Percentiles rank a stretch among this genome's conserved stretches.
Evolutionary conservation across 83 land plant species (phyloP).

Genomic region (Thuja plicata): DNA sequence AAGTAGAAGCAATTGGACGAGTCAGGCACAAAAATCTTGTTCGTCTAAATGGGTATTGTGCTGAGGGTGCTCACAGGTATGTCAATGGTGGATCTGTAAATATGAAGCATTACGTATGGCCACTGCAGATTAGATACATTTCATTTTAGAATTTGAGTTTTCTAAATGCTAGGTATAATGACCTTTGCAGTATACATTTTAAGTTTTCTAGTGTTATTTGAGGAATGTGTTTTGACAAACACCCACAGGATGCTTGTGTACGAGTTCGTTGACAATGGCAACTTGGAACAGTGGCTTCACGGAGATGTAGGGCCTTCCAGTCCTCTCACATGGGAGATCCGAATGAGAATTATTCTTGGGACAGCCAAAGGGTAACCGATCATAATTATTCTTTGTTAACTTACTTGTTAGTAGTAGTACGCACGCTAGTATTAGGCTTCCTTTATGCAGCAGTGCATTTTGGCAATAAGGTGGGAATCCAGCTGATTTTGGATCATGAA

Average conservation of each 20-base stretch:
- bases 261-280: conserved; percentile 81
- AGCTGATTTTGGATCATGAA: conserved; percentile 2
- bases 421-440: background rate
- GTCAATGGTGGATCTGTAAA: background rate
- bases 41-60: conserved; percentile 67
- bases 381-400: background rate
- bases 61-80: conserved; percentile 73
- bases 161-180: background rate
- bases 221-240: background rate
- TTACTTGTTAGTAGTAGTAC: too few species aligned
- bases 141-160: background rate
- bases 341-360: conserved; percentile 68
- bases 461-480: background rate
- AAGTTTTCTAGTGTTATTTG: background rate
- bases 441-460: background rate
- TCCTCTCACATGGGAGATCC: conserved; percentile 75
- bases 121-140: background rate
- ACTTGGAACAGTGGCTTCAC: conserved; percentile 82
- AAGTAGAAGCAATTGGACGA: conserved; percentile 72
- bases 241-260: conserved; percentile 76
- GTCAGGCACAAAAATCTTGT: conserved; percentile 75
- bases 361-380: conserved; percentile 75
- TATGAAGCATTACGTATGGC: background rate
- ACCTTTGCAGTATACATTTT: background rate
- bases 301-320: conserved; percentile 70